phyloP scores from a whole-genome alignment of 345 rosid species.

The Xanthoceras sorbifolium region DNA sequence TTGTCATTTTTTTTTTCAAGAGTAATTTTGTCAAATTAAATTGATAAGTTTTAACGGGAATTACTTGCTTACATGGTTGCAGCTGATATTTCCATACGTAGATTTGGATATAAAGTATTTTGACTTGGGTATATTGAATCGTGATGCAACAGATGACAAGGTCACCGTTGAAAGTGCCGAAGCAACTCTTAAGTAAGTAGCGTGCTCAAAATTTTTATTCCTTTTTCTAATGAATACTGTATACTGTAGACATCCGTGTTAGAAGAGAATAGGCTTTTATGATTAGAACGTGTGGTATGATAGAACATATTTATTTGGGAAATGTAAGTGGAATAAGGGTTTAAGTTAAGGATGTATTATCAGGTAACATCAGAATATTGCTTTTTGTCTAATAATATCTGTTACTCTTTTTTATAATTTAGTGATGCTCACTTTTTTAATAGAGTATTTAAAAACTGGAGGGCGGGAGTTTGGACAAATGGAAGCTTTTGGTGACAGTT shows the following conservation, averaged over 20 bases:
- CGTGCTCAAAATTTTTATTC: not conserved
- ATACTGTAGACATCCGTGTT: not conserved
- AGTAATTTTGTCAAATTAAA: not conserved
- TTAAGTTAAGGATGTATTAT: not conserved
- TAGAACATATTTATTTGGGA: not conserved
- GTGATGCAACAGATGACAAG: conserved; percentile 84
- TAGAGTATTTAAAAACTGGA: not conserved
- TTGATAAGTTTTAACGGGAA: conserved; percentile 19
- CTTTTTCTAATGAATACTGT: not conserved
- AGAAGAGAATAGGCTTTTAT: not conserved
- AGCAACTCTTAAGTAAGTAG: conserved; percentile 78
- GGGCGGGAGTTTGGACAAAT: not conserved
- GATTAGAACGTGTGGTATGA: not conserved
- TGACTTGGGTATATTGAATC: conserved; percentile 87
- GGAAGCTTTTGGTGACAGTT: not conserved
- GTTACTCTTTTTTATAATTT: not conserved
- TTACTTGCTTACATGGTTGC: conserved; percentile 33
- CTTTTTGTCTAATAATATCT: not conserved
- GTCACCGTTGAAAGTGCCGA: conserved; percentile 86
- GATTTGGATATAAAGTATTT: conserved; percentile 89
- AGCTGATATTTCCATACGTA: conserved; percentile 83
- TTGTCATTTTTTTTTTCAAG: conserved; percentile 3
- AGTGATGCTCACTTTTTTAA: not conserved
- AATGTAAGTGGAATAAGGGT: not conserved
- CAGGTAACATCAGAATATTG: not conserved